These are phyloP conservation scores for Backusella morwellensis DNA, from an alignment of 192 early-diverging fungal genomes.

Conservation along the genomic window DNA sequence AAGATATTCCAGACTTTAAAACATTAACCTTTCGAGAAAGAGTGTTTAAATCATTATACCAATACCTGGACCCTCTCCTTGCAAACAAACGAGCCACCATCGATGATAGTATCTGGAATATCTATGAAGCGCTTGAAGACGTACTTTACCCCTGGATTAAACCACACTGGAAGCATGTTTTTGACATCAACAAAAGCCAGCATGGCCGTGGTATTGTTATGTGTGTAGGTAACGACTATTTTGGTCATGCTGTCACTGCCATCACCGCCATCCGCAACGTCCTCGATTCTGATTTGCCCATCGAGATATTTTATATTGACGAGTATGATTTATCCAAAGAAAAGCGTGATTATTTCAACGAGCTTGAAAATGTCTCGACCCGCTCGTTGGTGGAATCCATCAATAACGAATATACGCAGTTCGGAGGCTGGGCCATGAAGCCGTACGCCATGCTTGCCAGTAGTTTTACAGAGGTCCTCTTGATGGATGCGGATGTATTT, in stretches of 20 bases:
- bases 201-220: constrained; percentile 46
- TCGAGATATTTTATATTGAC: constrained; percentile 57
- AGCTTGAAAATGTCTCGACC: neutral
- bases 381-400: constrained; percentile 30
- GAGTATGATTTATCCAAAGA: constrained; percentile 35
- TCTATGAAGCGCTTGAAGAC: constrained; percentile 34
- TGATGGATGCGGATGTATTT: constrained; percentile 71
- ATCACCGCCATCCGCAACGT: constrained; percentile 40
- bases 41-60: constrained; percentile 42
- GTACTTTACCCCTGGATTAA: constrained; percentile 42
- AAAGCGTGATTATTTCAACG: constrained; percentile 32
- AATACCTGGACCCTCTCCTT: constrained; percentile 41
- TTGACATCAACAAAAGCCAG: constrained; percentile 31
- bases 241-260: constrained; percentile 36
- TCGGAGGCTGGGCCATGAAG: constrained; percentile 65
- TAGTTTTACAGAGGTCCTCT: constrained; percentile 56
- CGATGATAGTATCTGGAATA: constrained; percentile 5
- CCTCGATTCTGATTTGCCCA: constrained; percentile 50
- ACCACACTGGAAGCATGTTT: constrained; percentile 30
- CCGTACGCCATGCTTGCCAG: constrained; percentile 64
- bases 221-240: constrained; percentile 48
- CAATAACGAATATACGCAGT: constrained; percentile 36
- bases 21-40: constrained; percentile 33
- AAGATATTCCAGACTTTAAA: constrained; percentile 36
- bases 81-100: constrained; percentile 2